A percentile compares a stretch with the other conserved stretches of the same genome.
These are phyloP conservation scores for Flaveria linearis DNA, from an alignment of 129 eudicot genomes.

Conservation along the genomic window DNA sequence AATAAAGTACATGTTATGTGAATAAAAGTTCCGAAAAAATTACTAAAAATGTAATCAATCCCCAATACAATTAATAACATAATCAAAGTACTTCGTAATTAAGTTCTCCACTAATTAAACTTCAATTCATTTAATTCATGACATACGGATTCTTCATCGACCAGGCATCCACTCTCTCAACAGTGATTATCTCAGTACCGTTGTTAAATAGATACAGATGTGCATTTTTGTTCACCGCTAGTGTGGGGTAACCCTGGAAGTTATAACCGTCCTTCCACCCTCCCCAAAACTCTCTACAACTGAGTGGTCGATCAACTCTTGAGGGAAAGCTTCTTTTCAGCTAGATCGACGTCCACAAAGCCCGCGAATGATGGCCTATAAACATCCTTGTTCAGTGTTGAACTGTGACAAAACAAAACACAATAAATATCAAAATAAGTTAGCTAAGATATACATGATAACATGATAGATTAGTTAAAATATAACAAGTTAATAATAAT, in stretches of 20 bases:
- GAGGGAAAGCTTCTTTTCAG: constrained; percentile 53
- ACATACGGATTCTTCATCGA: constrained; percentile 49
- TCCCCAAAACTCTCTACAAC: constrained; percentile 78
- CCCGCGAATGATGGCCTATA: constrained; percentile 62
- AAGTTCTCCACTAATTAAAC: background rate
- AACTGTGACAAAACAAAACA: constrained; percentile 15
- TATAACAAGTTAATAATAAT: too few species aligned
- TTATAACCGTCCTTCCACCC: constrained; percentile 62
- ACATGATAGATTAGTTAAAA: background rate
- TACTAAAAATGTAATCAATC: background rate
- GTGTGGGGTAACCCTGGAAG: constrained; percentile 75
- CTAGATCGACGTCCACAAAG: constrained; percentile 53
- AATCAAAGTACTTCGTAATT: background rate
- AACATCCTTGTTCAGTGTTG: constrained; percentile 9
- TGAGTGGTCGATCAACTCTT: constrained; percentile 75
- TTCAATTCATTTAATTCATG: constrained; percentile 36
- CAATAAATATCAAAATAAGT: background rate
- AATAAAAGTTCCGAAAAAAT: background rate
- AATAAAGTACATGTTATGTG: too few species aligned
- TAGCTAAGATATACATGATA: background rate
- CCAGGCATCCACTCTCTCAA: constrained; percentile 60
- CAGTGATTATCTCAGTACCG: constrained; percentile 48
- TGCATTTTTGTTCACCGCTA: constrained; percentile 43
- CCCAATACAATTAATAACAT: background rate
- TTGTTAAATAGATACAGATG: constrained; percentile 63